Base-by-base conservation (phyloP, 1,284 basidiomycete genomes). In the Neotropicomus parvogracilis region DNA sequence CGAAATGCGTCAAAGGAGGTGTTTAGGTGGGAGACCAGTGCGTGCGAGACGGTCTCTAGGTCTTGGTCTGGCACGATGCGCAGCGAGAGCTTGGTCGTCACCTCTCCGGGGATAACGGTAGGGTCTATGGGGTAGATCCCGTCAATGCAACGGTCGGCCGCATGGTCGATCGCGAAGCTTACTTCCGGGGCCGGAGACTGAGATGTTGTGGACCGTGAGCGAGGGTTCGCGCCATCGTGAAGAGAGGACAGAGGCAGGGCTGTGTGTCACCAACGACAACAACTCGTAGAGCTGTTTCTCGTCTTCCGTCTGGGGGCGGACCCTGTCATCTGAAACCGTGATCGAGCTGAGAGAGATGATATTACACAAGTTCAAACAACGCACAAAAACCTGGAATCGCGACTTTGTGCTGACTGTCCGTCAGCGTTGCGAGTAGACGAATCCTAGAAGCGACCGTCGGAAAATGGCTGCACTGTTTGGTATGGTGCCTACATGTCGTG, bases 1-100 rank as follows among this genome's bases (percentile, higher is more conserved):
- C 74, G 63, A 9, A 94, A 71, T 4, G 56, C 63, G 16, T 70
- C 62, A 64, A 97, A 98, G 1, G 80, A 78, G 0, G 62, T 57
- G 16, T 73, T 58, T 4, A 97, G 72, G 62, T 87, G 80, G 2
- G 73, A 62, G 32, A 79, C 74, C 21, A 98, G 70, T 3, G 79
- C 72, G 9, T 70, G 68, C 2, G 83, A 80, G 53, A 97, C 85
- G 5, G 72, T 74, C 8, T 86, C 79, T 4, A 97, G 70, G 49
- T 88, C 80, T 68, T 97, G 95, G 63, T 98, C 92, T 0, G 95
- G 95, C 0, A 99, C 95, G 54, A 97, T 86, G 19, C 95, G 88
- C 50, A 97, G 70, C 2, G 91, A 93, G 10, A 95, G 77, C 55
- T 91, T 85, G 1, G 91, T 83, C 29, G 78, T 80, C 16, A 95